Evolutionary conservation across 352 stramenopile genomes (phyloP), one percentile per base, ranked within the genome.

Genomic region (Pythium dissimile): DNA sequence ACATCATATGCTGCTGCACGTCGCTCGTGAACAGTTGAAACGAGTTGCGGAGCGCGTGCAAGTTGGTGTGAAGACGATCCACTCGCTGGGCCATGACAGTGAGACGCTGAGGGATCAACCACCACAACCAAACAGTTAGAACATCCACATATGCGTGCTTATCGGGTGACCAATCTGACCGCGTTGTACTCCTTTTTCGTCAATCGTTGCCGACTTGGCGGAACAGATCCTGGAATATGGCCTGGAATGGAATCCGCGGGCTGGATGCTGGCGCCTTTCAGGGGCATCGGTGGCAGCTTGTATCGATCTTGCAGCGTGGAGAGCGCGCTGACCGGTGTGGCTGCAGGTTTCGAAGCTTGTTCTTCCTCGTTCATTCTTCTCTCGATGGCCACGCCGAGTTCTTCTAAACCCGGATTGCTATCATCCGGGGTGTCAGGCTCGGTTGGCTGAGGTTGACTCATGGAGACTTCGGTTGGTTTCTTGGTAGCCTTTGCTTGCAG

Each of bases 1-100:
- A 50, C 45, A 54, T 72, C 74, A 86, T 79, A 56, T 88, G 78
- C 11, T 58, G 52, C 46, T 85, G 70, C 2, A 84, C 59, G 15
- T 87, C 74, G 3, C 52, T 46, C 1, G 72, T 86, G 51, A 87
- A 87, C 9, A 87, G 37, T 39, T 76, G 62, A 39, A 89, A 89
- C 2, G 79, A 89, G 11, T 50, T 61, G 16, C 73, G 74, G 32
- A 89, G 74, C 26, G 42, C 64, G 39, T 80, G 74, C 26, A 89
- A 47, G 13, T 70, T 72, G 5, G 52, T 51, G 37, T 63, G 61
- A 30, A 89, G 35, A 0, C 37, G 62, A 24, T 81, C 72, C 0
- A 89, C 67, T 7, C 76, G 72, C 20, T 67, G 49, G 15, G 65
- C 65, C 23, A 72, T 57, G 5, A 45, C 42, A 2, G 48, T 49